These are phyloP conservation scores for Garcia nutans DNA, from an alignment of 345 rosid genomes.

Conservation along the genomic window DNA sequence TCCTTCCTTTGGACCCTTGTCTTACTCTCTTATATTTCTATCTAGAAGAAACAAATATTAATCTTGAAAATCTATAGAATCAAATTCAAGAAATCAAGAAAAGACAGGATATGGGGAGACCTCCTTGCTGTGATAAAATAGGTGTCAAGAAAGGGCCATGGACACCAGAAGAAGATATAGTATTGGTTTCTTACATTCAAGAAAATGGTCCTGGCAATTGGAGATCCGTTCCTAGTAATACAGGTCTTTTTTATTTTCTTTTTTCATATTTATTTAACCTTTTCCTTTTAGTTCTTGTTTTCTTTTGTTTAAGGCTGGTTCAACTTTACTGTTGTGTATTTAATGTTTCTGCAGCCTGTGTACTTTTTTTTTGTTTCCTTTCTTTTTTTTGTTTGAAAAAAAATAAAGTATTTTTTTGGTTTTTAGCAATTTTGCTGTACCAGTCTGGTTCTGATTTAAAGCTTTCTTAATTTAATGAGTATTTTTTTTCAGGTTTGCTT, in stretches of 20 bases:
- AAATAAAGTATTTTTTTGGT: too few species aligned
- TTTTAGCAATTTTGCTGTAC: background rate
- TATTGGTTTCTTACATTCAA: conserved; percentile 30
- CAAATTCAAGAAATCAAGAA: background rate
- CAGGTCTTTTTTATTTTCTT: conserved; percentile 15
- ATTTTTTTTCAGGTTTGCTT: conserved; percentile 12
- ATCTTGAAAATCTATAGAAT: background rate
- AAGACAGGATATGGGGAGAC: conserved; percentile 23
- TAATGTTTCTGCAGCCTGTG: conserved; percentile 17
- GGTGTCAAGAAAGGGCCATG: conserved; percentile 33
- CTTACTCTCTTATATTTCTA: conserved; percentile 9
- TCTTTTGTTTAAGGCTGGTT: conserved; percentile 39
- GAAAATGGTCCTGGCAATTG: conserved; percentile 31
- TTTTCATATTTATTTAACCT: background rate
- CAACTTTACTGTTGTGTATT: conserved; percentile 45
- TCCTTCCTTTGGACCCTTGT: conserved; percentile 31
- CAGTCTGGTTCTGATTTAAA: background rate
- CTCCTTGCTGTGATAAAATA: conserved; percentile 32
- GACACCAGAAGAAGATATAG: conserved; percentile 32
- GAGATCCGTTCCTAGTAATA: conserved; percentile 27
- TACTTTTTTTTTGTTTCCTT: background rate
- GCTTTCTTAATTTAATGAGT: background rate
- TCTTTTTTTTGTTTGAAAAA: background rate
- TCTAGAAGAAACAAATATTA: background rate
- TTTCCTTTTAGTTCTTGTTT: conserved; percentile 11